Evolutionary conservation across 768 basidiomycete species (phyloP), one percentile per base, ranked within the genome.

Genomic region (Collybiopsis luxurians): DNA sequence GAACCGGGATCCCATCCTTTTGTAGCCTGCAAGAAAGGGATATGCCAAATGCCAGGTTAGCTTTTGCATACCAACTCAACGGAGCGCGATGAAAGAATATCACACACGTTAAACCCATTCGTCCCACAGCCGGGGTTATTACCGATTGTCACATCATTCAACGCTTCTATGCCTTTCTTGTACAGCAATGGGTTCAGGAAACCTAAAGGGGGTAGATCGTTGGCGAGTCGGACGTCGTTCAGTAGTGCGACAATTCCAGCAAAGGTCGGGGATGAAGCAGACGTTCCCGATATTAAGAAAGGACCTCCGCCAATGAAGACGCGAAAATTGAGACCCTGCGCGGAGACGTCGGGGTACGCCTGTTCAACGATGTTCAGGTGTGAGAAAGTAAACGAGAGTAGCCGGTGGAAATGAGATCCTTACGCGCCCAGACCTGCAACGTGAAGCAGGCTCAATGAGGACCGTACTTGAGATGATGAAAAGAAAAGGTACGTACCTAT

Each of bases 181-280:
- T 89, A 88, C 2, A 88, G 54, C 46, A 84, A 71, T 2, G 85
- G 86, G 66, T 88, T 88, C 58, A 89, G 70, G 69, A 87, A 87
- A 0, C 87, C 87, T n/a, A 89, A 69, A 24, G 84, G 55, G 10
- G 69, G 62, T 49, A 73, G 68, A 0, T 73, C 71, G 0, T 70
- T 71, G 2, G 69, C 67, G 24, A 86, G 66, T 7, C 84, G 79
- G 2, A 79, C 83, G 55, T 89, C 85, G 52, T 89, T 88, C 51
- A 90, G 69, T 59, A 90, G 76, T 2, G 86, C 76, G 17, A 89
- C 73, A 51, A 90, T 71, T 24, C 77, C 82, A 5, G 87, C 78
- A 57, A 91, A 85, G 0, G 85, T 76, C 0, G 88, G 89, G 7
- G 84, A 64, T 1, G 87, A 65, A 0, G 84, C 84, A 13, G 86